A percentile compares a stretch with the other conserved stretches of the same genome.
phyloP scores from a whole-genome alignment of 108 stramenopile species.

The Fragilaria radians region DNA sequence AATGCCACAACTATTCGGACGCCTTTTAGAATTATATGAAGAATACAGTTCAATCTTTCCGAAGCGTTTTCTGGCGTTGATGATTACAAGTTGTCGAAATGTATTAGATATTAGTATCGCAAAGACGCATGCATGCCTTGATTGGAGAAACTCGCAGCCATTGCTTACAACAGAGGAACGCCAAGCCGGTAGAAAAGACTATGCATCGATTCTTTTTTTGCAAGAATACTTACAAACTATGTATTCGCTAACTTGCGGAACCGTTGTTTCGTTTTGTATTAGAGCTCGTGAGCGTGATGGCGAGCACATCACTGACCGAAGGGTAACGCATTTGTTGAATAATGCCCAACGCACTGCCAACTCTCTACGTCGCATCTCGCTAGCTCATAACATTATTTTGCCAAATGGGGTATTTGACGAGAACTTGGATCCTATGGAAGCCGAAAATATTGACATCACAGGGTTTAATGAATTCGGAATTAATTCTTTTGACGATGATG shows the following conservation, averaged over 20 bases:
- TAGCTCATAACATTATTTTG: conserved; percentile 1
- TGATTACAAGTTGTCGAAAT: neutral
- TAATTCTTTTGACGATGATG: too few relatives aligned
- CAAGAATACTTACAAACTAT: neutral
- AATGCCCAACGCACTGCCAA: neutral
- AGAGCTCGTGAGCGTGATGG: neutral
- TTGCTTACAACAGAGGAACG: neutral
- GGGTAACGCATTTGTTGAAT: neutral
- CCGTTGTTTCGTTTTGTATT: conserved; percentile 1
- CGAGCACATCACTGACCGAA: neutral
- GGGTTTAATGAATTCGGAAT: neutral
- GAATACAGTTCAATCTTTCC: neutral
- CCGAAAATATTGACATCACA: neutral
- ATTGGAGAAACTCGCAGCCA: conserved; percentile 10
- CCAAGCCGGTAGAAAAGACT: conserved; percentile 2
- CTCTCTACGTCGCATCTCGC: neutral
- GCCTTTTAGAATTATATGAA: neutral
- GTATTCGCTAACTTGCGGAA: neutral
- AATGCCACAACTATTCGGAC: neutral
- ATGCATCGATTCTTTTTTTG: neutral
- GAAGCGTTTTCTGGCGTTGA: neutral
- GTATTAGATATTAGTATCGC: neutral
- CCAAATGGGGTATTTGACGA: neutral
- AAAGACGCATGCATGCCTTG: neutral
- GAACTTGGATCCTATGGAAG: neutral